Evolutionary conservation across 371 early-diverging fungal genomes (phyloP).

Genomic region (Encephalitozoon hellem): DNA sequence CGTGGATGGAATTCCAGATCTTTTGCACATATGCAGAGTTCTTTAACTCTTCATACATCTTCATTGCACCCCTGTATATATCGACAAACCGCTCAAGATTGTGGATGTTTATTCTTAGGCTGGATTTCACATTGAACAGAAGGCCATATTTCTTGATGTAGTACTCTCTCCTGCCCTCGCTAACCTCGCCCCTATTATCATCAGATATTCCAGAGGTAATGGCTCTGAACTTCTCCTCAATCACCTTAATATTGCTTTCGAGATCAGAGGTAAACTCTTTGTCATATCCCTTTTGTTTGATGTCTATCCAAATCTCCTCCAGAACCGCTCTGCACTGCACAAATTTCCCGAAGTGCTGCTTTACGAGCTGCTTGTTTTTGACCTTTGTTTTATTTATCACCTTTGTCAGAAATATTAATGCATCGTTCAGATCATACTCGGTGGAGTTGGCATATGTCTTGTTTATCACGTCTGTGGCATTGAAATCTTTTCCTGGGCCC

Average conservation of each 20-base stretch:
- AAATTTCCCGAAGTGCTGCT: conserved; percentile 55
- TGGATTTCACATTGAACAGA: conserved; percentile 37
- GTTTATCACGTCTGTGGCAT: conserved; percentile 43
- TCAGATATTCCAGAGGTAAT: conserved; percentile 2
- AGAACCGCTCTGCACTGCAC: conserved; percentile 48
- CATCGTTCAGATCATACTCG: conserved; percentile 43
- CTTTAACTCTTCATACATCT: conserved; percentile 21
- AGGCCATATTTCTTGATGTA: conserved; percentile 22
- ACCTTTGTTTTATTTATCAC: conserved; percentile 30
- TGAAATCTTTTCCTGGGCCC: neutral
- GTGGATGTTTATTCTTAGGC: conserved; percentile 10
- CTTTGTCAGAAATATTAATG: conserved; percentile 31
- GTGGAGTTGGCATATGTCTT: conserved; percentile 38
- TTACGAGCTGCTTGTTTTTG: conserved; percentile 44
- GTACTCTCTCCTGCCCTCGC: conserved; percentile 14
- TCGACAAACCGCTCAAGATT: conserved; percentile 49
- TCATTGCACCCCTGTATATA: conserved; percentile 32
- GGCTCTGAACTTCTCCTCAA: conserved; percentile 29
- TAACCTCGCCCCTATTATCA: neutral
- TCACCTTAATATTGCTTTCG: conserved; percentile 20
- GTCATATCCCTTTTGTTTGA: conserved; percentile 37
- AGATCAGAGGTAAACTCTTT: conserved; percentile 24
- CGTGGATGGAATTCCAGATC: conserved; percentile 15
- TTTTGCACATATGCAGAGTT: conserved; percentile 17
- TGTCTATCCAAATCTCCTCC: conserved; percentile 46